Conservation (phyloP, 129 eudicot species). For the Chrysanthemum lavandulifolium region DNA sequence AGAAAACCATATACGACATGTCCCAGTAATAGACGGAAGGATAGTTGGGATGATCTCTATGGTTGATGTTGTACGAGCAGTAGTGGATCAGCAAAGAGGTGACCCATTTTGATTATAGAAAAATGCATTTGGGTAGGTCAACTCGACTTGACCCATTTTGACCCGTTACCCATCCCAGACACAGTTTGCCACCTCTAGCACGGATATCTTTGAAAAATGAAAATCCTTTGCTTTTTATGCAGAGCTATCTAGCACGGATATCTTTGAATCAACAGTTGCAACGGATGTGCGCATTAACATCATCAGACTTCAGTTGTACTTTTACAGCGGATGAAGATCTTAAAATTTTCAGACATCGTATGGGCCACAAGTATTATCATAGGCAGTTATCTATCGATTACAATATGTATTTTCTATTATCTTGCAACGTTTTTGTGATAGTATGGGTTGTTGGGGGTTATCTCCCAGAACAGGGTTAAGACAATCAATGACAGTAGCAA, state of each 20-base stretch:
- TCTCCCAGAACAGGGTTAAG: too few relatives aligned
- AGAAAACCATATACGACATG: constrained; percentile 84
- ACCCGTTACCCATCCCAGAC: too few relatives aligned
- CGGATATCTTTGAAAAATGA: too few relatives aligned
- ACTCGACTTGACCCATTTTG: too few relatives aligned
- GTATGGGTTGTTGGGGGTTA: too few relatives aligned
- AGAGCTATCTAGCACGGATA: constrained; percentile 84
- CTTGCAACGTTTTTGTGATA: too few relatives aligned
- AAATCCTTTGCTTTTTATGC: constrained; percentile 21
- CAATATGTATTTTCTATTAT: too few relatives aligned
- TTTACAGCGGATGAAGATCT: constrained; percentile 77
- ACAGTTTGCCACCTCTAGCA: too few relatives aligned
- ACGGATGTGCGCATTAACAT: constrained; percentile 59
- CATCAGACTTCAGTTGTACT: constrained; percentile 44
- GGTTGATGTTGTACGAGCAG: constrained; percentile 69
- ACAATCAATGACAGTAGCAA: too few relatives aligned
- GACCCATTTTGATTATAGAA: too few relatives aligned
- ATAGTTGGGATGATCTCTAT: constrained; percentile 88
- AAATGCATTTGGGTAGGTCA: too few relatives aligned
- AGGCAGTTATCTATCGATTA: too few relatives aligned
- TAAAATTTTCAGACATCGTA: constrained; percentile 40
- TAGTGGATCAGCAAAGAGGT: constrained; percentile 79
- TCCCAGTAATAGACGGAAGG: constrained; percentile 80
- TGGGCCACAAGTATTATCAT: constrained; percentile 23
- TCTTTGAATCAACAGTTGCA: constrained; percentile 65